These are phyloP conservation scores for Pyracantha coccinea DNA, from an alignment of 331 rosid species.

Conservation along the genomic window DNA sequence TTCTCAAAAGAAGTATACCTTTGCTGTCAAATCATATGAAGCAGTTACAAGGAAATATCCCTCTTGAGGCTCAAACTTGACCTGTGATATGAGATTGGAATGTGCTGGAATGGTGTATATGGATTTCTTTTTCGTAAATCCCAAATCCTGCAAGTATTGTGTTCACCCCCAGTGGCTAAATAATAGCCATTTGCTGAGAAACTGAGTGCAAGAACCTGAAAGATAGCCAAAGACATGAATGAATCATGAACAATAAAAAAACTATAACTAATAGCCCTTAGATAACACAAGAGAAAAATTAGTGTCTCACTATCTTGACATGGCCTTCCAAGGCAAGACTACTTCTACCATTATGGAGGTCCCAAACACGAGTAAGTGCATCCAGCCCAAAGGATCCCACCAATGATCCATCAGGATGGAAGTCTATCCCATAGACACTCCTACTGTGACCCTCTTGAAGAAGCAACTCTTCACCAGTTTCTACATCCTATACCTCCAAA, in stretches of 20 bases:
- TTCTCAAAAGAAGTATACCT: slow-evolving; percentile 39
- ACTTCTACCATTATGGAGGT: slow-evolving; percentile 88
- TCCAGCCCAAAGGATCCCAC: slow-evolving; percentile 94
- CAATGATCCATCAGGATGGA: slow-evolving; percentile 84
- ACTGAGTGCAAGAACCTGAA: slow-evolving; percentile 73
- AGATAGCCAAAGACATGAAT: background rate
- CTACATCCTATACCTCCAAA: slow-evolving; percentile 95
- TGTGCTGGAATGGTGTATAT: slow-evolving; percentile 79
- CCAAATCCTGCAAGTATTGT: slow-evolving; percentile 92
- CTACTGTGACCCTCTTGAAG: slow-evolving; percentile 98
- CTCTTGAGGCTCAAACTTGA: slow-evolving; percentile 90
- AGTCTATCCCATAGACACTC: slow-evolving; percentile 69
- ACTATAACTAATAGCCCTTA: background rate
- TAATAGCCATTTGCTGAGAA: slow-evolving; percentile 89
- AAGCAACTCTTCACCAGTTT: slow-evolving; percentile 82
- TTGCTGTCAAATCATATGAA: slow-evolving; percentile 88
- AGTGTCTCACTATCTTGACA: slow-evolving; percentile 68
- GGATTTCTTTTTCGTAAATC: slow-evolving; percentile 87
- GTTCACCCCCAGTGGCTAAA: slow-evolving; percentile 88
- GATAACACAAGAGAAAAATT: background rate
- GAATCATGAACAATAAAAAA: background rate
- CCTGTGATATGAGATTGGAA: slow-evolving; percentile 80
- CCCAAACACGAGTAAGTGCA: slow-evolving; percentile 91
- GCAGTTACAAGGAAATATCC: slow-evolving; percentile 95
- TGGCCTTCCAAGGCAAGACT: slow-evolving; percentile 94